These are phyloP conservation scores for Gardenia jasminoides DNA, from an alignment of 257 asterid genomes.

Conservation along the genomic window DNA sequence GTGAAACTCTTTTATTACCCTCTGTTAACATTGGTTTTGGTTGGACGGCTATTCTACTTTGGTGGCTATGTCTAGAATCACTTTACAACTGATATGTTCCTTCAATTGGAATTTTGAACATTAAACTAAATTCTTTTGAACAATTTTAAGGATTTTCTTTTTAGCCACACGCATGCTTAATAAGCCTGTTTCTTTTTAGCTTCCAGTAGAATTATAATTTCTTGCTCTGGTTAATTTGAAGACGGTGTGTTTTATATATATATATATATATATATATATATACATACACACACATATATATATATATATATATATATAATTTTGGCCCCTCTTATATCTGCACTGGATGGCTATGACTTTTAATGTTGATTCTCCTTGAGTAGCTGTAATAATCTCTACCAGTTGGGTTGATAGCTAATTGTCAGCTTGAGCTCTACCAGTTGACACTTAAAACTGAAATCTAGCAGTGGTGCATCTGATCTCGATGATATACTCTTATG, in stretches of 20 bases:
- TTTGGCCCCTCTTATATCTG: no score
- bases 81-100: neutral
- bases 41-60: slow-evolving; percentile 5
- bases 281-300: no score
- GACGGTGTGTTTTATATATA: neutral
- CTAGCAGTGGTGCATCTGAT: neutral
- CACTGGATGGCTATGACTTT: no score
- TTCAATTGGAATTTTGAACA: neutral
- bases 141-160: neutral
- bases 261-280: no score
- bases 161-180: neutral
- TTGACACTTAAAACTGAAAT: neutral
- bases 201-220: neutral
- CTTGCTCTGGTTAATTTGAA: neutral
- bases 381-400: no score
- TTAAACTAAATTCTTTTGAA: neutral
- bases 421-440: neutral
- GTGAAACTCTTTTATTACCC: no score
- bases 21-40: no score
- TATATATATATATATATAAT: no score
- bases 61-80: neutral
- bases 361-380: no score
- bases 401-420: neutral
- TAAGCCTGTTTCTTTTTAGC: neutral
- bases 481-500: neutral